Base-by-base conservation (phyloP, 208 protist genomes). In the Acanthamoeba sp. region DNA sequence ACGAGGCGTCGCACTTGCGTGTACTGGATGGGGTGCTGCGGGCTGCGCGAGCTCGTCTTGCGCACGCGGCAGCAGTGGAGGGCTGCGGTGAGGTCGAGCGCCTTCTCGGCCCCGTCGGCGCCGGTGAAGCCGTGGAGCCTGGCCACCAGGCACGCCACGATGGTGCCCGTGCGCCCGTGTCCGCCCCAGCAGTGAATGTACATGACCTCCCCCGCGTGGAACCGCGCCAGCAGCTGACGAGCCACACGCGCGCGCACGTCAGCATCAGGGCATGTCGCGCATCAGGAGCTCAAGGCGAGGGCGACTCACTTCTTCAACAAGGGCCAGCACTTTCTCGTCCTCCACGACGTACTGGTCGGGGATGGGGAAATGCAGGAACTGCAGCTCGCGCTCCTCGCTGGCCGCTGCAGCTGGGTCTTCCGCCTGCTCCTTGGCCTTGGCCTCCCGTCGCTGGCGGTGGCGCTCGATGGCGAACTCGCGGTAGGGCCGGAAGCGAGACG, bases 321-420 rank as follows among this genome's bases (percentile, higher is more conserved):
- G 50, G 16, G 40, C 48, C 48, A 88, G 4, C 27, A 88, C 80
- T n/a, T 88, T 62, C 42, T 88, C 42, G 48, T 88, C 80, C 80
- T 88, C 80, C 40, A 52, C 80, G n/a, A 88, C n/a, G 50, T 52
- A 34, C 48, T 40, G 27, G 80, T 88, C 80, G 1, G 40, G 80
- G 22, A 88, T 88, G 38, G 80, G 80, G 29, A 88, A 88, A 45
- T 88, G 80, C 48, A 88, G 80, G 80, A 88, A 88, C 48, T 52
- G 50, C 32, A 88, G 22, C 48, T 52, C n/a, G 3, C 9, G 71
- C 64, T n/a, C n/a, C n/a, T 29, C 34, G 27, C n/a, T 38, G 7
- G 27, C 64, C 18, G 7, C 4, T 10, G 18, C 64, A 2, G 18
- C 64, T 20, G 18, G 12, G 14, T 2, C 14, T 16, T 12, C 50